A percentile compares a stretch with the other conserved stretches of the same genome.
phyloP scores from a whole-genome alignment of 257 asterid species.

The Euphrasia confusa region DNA sequence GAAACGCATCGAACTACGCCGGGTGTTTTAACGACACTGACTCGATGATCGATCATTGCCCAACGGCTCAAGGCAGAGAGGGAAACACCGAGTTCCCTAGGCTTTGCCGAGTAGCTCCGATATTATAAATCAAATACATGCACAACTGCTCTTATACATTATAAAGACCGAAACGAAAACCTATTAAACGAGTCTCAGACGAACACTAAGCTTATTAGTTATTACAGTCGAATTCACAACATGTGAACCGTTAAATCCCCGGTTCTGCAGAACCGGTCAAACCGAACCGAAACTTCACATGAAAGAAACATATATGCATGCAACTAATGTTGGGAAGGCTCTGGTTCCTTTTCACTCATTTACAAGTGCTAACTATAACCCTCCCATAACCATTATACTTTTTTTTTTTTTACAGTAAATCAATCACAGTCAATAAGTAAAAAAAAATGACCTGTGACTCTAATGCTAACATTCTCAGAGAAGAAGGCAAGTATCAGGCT shows the following conservation, averaged over 20 bases:
- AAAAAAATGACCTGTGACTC: not conserved
- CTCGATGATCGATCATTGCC: too few relatives aligned
- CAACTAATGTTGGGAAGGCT: not conserved
- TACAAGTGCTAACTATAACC: conserved; percentile 30
- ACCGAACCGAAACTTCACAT: not conserved
- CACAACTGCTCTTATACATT: too few relatives aligned
- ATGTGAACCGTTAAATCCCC: conserved; percentile 4
- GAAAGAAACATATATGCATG: not conserved
- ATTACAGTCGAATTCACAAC: conserved; percentile 27
- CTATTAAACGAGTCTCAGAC: not conserved
- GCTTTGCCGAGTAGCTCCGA: too few relatives aligned
- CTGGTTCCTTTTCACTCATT: conserved; percentile 47
- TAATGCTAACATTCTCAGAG: conserved; percentile 33
- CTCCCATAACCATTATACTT: conserved; percentile 28
- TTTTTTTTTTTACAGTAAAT: conserved; percentile 17
- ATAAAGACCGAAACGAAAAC: too few relatives aligned
- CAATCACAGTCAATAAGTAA: conserved; percentile 23
- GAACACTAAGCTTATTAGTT: conserved; percentile 22
- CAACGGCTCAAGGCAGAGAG: too few relatives aligned
- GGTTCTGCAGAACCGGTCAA: not conserved
- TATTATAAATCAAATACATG: too few relatives aligned
- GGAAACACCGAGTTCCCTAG: too few relatives aligned
- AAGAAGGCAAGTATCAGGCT: conserved; percentile 54
- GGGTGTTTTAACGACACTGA: too few relatives aligned
- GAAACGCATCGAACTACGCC: too few relatives aligned